Evolutionary conservation across 140 eudicot species (phyloP).

Genomic region (Bidens hawaiensis): DNA sequence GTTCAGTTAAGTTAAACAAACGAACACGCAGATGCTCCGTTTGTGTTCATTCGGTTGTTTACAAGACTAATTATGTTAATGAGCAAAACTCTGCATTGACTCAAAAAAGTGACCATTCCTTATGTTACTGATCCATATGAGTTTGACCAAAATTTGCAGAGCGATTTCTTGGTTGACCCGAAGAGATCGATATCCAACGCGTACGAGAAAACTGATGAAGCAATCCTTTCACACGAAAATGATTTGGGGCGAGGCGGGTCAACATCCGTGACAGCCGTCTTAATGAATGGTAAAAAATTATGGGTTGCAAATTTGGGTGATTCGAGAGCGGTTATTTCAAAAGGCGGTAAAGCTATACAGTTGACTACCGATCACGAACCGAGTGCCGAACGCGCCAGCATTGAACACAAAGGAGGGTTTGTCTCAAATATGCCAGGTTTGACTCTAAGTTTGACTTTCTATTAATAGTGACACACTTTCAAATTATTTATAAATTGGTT

Average conservation of each 20-base stretch:
- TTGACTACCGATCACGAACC: constrained; percentile 73
- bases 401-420: constrained; percentile 70
- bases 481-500: background rate
- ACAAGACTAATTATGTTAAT: background rate
- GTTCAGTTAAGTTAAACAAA: no score
- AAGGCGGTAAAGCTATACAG: constrained; percentile 57
- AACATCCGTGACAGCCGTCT: constrained; percentile 63
- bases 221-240: constrained; percentile 52
- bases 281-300: constrained; percentile 50
- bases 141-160: constrained; percentile 27
- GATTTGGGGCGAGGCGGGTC: constrained; percentile 71
- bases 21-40: no score
- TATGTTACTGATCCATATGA: background rate
- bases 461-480: no score
- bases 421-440: constrained; percentile 86
- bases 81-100: background rate
- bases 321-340: constrained; percentile 67
- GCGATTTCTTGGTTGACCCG: constrained; percentile 58
- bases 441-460: constrained; percentile 6
- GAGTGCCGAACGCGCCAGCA: constrained; percentile 50
- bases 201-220: constrained; percentile 64
- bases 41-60: no score
- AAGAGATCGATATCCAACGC: constrained; percentile 48
- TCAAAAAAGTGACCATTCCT: background rate
- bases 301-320: constrained; percentile 76